Evolutionary conservation across 768 basidiomycete species (phyloP).

Genomic region (Boletus vermiculosoides): DNA sequence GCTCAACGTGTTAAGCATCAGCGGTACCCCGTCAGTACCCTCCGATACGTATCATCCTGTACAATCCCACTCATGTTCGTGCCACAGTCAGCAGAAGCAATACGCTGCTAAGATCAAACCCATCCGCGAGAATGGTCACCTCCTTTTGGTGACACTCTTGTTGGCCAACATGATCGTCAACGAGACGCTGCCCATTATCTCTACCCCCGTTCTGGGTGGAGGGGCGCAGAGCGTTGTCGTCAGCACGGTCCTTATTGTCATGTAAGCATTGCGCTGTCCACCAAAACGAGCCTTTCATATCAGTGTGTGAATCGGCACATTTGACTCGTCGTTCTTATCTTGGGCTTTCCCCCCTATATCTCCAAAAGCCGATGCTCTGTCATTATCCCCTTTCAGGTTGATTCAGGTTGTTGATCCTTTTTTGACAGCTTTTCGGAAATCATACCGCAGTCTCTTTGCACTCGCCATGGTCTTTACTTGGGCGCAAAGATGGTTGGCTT

Average conservation of each 20-base stretch:
- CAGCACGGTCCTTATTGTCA: constrained; percentile 82
- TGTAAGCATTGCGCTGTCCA: constrained; percentile 50
- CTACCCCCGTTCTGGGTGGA: constrained; percentile 76
- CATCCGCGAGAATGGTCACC: constrained; percentile 79
- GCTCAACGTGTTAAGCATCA: constrained; percentile 81
- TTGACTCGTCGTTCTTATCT: not conserved
- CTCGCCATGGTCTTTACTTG: constrained; percentile 84
- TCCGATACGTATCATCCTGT: not conserved
- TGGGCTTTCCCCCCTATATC: not conserved
- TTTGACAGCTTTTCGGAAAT: constrained; percentile 77
- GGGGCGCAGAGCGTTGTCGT: constrained; percentile 75
- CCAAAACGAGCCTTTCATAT: not conserved
- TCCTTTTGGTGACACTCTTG: constrained; percentile 78
- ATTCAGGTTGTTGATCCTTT: constrained; percentile 1
- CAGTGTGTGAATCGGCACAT: not conserved
- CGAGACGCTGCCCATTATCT: constrained; percentile 81
- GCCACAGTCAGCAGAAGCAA: constrained; percentile 65
- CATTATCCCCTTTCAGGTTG: not conserved
- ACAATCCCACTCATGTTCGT: not conserved
- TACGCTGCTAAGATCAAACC: constrained; percentile 87
- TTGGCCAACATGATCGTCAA: constrained; percentile 92
- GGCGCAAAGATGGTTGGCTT: constrained; percentile 83
- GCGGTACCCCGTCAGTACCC: constrained; percentile 71
- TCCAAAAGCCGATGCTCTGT: not conserved
- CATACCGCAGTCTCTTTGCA: constrained; percentile 91